Percentiles rank a stretch among this genome's conserved stretches.
Evolutionary conservation across 148 eudicot species (phyloP).

Genomic region (Cornus florida): DNA sequence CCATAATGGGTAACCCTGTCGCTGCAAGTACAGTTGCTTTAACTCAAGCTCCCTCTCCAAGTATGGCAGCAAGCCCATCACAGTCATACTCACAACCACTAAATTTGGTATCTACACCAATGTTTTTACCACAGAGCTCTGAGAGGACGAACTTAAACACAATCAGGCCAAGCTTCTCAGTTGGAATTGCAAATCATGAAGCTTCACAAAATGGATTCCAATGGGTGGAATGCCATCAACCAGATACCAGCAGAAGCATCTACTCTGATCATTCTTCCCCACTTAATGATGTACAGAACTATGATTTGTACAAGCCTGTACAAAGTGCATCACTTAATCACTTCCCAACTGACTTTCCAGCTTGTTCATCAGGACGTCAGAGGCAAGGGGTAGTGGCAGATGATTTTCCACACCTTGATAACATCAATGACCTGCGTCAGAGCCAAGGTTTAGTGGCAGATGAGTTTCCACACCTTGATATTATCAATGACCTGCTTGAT

Average conservation of each 20-base stretch:
- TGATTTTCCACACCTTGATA: slow-evolving; percentile 85
- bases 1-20: slow-evolving; percentile 49
- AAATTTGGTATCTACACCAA: slow-evolving; percentile 29
- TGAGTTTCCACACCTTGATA: slow-evolving; percentile 85
- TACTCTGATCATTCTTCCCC: slow-evolving; percentile 36
- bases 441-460: slow-evolving; percentile 47
- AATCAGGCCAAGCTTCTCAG: slow-evolving; percentile 41
- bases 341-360: slow-evolving; percentile 37
- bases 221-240: slow-evolving; percentile 53
- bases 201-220: slow-evolving; percentile 40
- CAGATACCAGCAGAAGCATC: slow-evolving; percentile 46
- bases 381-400: slow-evolving; percentile 47
- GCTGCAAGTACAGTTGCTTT: slow-evolving; percentile 39
- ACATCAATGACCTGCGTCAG: slow-evolving; percentile 66
- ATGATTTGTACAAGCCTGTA: slow-evolving; percentile 43
- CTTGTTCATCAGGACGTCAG: slow-evolving; percentile 50
- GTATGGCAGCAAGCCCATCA: slow-evolving; percentile 34
- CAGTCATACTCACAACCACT: slow-evolving; percentile 52
- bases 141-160: slow-evolving; percentile 42
- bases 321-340: slow-evolving; percentile 31
- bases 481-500: slow-evolving; percentile 77
- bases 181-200: slow-evolving; percentile 39
- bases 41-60: slow-evolving; percentile 41
- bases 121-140: slow-evolving; percentile 34
- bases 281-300: slow-evolving; percentile 34